phyloP scores from a whole-genome alignment of 1,139 yeast genomes.

The Pichia sp. region DNA sequence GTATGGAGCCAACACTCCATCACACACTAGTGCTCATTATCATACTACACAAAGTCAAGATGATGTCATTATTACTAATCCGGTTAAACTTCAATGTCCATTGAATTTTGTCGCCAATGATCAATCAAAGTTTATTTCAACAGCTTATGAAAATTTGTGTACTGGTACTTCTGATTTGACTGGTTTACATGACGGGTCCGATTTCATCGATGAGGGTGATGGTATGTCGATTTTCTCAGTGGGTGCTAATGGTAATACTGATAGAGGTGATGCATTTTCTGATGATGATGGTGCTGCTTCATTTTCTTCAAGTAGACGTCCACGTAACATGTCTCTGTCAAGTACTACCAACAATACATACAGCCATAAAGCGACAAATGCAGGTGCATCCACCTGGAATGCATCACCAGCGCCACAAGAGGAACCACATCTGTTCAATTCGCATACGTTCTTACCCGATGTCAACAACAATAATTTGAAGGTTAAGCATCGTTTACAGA shows the following conservation, averaged over 20 bases:
- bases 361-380: neutral
- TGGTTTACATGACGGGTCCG: conserved; percentile 23
- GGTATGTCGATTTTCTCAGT: conserved; percentile 30
- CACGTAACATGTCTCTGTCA: conserved; percentile 18
- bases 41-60: conserved; percentile 14
- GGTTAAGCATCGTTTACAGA: conserved; percentile 73
- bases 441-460: conserved; percentile 58
- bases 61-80: conserved; percentile 33
- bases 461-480: conserved; percentile 64
- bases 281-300: conserved; percentile 11
- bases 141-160: conserved; percentile 27
- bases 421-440: conserved; percentile 3
- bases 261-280: conserved; percentile 12
- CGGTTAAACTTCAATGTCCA: conserved; percentile 35
- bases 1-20: neutral
- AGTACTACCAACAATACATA: conserved; percentile 3
- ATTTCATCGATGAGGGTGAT: conserved; percentile 10
- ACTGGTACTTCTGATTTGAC: conserved; percentile 24
- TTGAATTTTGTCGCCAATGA: conserved; percentile 33
- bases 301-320: conserved; percentile 19
- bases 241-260: conserved; percentile 23
- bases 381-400: too few relatives aligned
- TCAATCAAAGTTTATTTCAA: conserved; percentile 27
- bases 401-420: neutral
- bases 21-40: conserved; percentile 1